These are phyloP conservation scores for Tulasnella sp. DNA, from an alignment of 768 basidiomycete species.

Conservation along the genomic window DNA sequence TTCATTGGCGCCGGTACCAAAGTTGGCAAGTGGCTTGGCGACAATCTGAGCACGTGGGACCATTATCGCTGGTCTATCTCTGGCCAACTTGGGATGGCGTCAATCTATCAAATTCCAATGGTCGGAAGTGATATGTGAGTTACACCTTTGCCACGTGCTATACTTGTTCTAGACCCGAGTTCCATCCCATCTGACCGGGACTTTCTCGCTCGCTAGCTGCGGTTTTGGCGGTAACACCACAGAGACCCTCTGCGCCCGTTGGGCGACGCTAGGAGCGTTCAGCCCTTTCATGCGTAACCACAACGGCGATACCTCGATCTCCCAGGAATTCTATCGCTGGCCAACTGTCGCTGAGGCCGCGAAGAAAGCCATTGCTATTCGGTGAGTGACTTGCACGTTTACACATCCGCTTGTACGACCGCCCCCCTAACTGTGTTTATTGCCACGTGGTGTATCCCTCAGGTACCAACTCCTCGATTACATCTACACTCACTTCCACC, in stretches of 20 bases:
- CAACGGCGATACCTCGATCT: slow-evolving; percentile 54
- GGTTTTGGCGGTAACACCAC: slow-evolving; percentile 55
- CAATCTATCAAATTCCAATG: slow-evolving; percentile 71
- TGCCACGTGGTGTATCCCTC: slow-evolving; percentile 18
- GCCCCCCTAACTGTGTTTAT: neutral
- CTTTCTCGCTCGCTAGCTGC: slow-evolving; percentile 18
- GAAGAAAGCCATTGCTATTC: slow-evolving; percentile 60
- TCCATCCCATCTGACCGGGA: neutral
- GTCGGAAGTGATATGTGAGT: slow-evolving; percentile 77
- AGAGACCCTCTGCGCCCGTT: slow-evolving; percentile 70
- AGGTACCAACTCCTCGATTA: slow-evolving; percentile 74
- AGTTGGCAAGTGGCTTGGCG: slow-evolving; percentile 77
- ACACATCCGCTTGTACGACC: neutral
- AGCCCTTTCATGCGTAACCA: slow-evolving; percentile 81
- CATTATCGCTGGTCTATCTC: slow-evolving; percentile 65
- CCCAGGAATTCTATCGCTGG: slow-evolving; percentile 74
- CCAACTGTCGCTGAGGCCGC: slow-evolving; percentile 60
- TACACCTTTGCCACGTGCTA: slow-evolving; percentile 42
- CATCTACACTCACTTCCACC: slow-evolving; percentile 70
- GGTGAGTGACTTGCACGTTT: slow-evolving; percentile 47
- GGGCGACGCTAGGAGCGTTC: slow-evolving; percentile 78
- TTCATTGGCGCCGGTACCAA: slow-evolving; percentile 68
- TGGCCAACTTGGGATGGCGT: slow-evolving; percentile 68
- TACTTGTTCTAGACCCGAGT: slow-evolving; percentile 41
- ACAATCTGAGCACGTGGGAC: slow-evolving; percentile 62